Evolutionary conservation across 345 rosid genomes (phyloP).

Genomic region (Brassica nigra): DNA sequence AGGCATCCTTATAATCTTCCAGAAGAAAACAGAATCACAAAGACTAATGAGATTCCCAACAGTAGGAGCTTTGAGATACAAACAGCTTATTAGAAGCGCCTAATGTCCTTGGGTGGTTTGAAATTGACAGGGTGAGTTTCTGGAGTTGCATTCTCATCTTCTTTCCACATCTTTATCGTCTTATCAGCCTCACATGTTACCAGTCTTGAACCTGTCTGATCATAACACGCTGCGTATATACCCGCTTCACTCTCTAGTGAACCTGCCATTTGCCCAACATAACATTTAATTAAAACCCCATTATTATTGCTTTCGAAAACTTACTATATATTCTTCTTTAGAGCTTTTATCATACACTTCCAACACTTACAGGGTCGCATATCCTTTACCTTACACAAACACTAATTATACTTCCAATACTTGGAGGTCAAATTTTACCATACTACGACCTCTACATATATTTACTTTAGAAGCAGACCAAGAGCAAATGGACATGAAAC

Average conservation of each 20-base stretch:
- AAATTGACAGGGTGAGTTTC: slow-evolving; percentile 93
- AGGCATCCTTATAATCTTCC: not conserved
- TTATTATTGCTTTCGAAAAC: not conserved
- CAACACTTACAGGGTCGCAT: not conserved
- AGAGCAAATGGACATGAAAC: not conserved
- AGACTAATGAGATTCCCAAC: not conserved
- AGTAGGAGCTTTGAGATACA: not conserved
- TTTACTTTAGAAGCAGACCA: no score
- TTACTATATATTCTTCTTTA: not conserved
- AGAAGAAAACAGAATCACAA: slow-evolving; percentile 1
- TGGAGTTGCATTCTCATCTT: slow-evolving; percentile 87
- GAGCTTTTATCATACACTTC: not conserved
- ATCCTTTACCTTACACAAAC: no score
- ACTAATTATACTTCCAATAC: no score
- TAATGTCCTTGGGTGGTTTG: slow-evolving; percentile 94
- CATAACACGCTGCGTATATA: slow-evolving; percentile 79
- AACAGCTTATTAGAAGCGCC: slow-evolving; percentile 59
- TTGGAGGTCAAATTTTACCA: no score
- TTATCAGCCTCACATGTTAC: slow-evolving; percentile 91
- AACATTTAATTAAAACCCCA: not conserved
- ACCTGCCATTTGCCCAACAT: slow-evolving; percentile 47
- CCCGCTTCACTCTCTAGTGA: slow-evolving; percentile 99
- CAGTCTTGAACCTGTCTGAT: slow-evolving; percentile 82
- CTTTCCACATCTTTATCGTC: slow-evolving; percentile 98
- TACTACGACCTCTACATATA: no score